Conservation (phyloP, 768 basidiomycete species). For the Goffeauzyma gilvescens region DNA sequence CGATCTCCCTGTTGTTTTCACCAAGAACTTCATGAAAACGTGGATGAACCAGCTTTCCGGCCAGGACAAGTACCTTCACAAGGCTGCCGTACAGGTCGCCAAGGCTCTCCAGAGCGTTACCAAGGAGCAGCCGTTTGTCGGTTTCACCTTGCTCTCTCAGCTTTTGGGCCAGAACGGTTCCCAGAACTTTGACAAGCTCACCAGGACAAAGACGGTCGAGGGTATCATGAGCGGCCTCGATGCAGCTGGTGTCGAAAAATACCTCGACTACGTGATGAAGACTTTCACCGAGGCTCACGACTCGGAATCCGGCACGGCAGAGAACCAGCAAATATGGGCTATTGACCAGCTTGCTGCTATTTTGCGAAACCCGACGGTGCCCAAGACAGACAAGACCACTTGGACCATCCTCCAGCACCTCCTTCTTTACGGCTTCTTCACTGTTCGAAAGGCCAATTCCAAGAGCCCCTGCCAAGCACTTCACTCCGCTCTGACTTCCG, state of each 20-base stretch:
- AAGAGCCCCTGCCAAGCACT: slow-evolving; percentile 47
- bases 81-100: slow-evolving; percentile 63
- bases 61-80: slow-evolving; percentile 71
- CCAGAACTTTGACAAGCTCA: slow-evolving; percentile 75
- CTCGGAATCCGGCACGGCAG: too few relatives aligned
- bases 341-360: slow-evolving; percentile 65
- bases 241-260: slow-evolving; percentile 41
- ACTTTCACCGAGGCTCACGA: too few relatives aligned
- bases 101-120: slow-evolving; percentile 57
- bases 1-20: slow-evolving; percentile 71
- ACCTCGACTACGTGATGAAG: background rate
- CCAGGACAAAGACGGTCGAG: slow-evolving; percentile 82
- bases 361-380: slow-evolving; percentile 57
- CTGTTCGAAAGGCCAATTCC: slow-evolving; percentile 50
- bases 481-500: slow-evolving; percentile 44
- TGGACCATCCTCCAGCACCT: slow-evolving; percentile 61
- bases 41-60: slow-evolving; percentile 93
- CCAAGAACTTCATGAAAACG: slow-evolving; percentile 82
- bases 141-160: slow-evolving; percentile 67
- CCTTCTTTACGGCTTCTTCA: slow-evolving; percentile 59
- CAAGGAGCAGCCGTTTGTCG: slow-evolving; percentile 54
- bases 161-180: slow-evolving; percentile 64
- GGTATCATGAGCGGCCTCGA: slow-evolving; percentile 58
- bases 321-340: slow-evolving; percentile 49
- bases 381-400: slow-evolving; percentile 60